Base-by-base conservation (phyloP, 2,329 filamentous ascomycete species). In the Lasiodiplodia citricola region DNA sequence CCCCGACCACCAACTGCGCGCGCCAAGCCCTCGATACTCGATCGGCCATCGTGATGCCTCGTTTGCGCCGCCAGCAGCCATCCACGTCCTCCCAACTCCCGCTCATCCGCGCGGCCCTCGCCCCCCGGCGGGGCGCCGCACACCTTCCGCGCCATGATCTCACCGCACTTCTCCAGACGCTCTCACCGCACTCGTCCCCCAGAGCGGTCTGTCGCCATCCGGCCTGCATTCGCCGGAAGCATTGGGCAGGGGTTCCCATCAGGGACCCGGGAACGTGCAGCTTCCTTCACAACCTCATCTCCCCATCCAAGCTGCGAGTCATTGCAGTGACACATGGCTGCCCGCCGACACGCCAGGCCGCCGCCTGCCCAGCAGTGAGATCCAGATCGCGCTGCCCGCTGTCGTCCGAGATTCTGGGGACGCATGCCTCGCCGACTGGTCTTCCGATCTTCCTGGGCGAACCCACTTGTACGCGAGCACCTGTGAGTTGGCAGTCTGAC, bases 111-210 rank as follows among this genome's bases (percentile, higher is more conserved):
- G 44, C 60, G 60, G 60, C 47, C 60, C 44, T 64, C 44, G n/a
- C 21, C 44, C 14, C 18, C 60, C 60, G 60, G 44, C 60, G 60
- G 44, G 44, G 44, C 60, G 60, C 47, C 47, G 47, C 60, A 31
- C 60, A 52, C 60, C 60, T 38, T 64, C 60, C 60, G 60, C 60
- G 60, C 60, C 60, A 64, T 64, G 60, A 64, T 64, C 47, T 64
- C 60, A 64, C 60, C 60, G 60, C 60, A 64, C 60, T 64, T 64
- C 60, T 64, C 60, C 60, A 64, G 60, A 52, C 14, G 31, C 31
- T 16, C 60, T 64, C 60, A 64, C 60, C 60, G 60, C 60, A 64
- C 60, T 38, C 60, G 60, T 52, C 37, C 60, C 60, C 21, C 60
- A 31, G 25, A 52, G 60, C 60, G 60, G 60, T 52, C 60, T 64